Base-by-base conservation (phyloP, 306 rosid species). In the Betula pendula region DNA sequence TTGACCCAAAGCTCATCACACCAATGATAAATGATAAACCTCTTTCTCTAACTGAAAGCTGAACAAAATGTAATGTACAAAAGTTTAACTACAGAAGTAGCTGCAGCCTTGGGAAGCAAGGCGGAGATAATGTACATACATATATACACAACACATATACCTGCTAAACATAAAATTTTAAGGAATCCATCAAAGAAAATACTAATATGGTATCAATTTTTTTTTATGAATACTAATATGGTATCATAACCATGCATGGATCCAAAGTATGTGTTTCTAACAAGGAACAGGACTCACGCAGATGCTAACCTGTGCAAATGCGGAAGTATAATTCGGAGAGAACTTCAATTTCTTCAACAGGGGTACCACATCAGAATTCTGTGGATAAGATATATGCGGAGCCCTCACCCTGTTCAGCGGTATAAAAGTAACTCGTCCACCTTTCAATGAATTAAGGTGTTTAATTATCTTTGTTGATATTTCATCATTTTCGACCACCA, bases 341-440 rank as follows among this genome's bases (percentile, higher is more conserved):
- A 82, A 95, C 59, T 85, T 85, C 73, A 95, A 89, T 83, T 87
- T 95, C 86, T 86, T 87, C 48, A 92, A 58, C 76, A 95, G 87
- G 50, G 98, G 97, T 74, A 92, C 85, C 86, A 92, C 98, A 82
- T 90, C 98, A 72, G 96, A 88, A 81, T 91, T 90, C 81, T 90
- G 89, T 40, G 98, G 98, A 88, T 92, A 92, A 76, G 76, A 73
- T 44, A 92, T 83, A 2, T 52, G 83, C 13, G 96, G 93, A 81
- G 96, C 89, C 84, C 78, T 88, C 82, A 95, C 98, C 87, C 98
- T 89, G 86, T 95, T 92, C 62, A 95, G 89, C 35, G 98, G 98
- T 72, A 95, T 95, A 80, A 95, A 94, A 1, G 98, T 95, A 82
- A 95, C 98, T 27, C 98, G 87, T 8, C 98, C 98, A 49, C 98